These are phyloP conservation scores for Naganishia vishniacii DNA, from an alignment of 768 basidiomycete genomes.

Conservation along the genomic window DNA sequence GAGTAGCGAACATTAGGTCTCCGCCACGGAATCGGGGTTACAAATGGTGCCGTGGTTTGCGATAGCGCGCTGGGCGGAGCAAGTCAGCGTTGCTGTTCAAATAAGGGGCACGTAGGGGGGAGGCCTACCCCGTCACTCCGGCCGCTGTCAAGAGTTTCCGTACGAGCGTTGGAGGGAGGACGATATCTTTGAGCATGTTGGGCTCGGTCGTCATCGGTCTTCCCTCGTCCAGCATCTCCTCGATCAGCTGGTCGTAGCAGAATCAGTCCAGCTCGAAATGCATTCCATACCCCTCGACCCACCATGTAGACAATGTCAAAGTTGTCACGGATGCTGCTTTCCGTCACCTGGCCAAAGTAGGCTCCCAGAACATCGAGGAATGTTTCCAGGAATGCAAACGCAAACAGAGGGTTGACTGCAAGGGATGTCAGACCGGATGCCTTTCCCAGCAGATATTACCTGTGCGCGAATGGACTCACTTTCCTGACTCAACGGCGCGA, in stretches of 20 bases:
- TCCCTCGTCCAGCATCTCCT: constrained; percentile 89
- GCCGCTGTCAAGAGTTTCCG: constrained; percentile 61
- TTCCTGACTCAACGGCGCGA: constrained; percentile 78
- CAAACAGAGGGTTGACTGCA: constrained; percentile 79
- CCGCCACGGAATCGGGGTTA: constrained; percentile 90
- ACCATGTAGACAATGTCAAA: constrained; percentile 95
- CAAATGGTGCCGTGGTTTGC: constrained; percentile 56
- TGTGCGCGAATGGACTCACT: constrained; percentile 61
- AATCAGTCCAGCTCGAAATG: constrained; percentile 17
- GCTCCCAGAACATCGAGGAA: constrained; percentile 77
- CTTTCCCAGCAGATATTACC: too few relatives aligned
- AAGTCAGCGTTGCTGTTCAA: not conserved
- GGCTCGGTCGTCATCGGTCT: constrained; percentile 86
- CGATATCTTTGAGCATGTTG: constrained; percentile 85
- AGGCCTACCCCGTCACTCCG: constrained; percentile 53
- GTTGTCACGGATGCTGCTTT: constrained; percentile 75
- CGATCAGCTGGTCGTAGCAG: constrained; percentile 61
- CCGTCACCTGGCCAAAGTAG: constrained; percentile 80
- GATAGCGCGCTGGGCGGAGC: not conserved
- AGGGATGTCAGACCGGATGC: too few relatives aligned
- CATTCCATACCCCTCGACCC: not conserved
- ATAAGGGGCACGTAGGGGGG: not conserved
- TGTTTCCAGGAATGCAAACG: constrained; percentile 78
- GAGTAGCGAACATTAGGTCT: constrained; percentile 74
- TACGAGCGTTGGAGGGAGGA: constrained; percentile 81